These are phyloP conservation scores for Beauveria sp. DNA, from an alignment of 2,329 filamentous ascomycete genomes.

Conservation along the genomic window DNA sequence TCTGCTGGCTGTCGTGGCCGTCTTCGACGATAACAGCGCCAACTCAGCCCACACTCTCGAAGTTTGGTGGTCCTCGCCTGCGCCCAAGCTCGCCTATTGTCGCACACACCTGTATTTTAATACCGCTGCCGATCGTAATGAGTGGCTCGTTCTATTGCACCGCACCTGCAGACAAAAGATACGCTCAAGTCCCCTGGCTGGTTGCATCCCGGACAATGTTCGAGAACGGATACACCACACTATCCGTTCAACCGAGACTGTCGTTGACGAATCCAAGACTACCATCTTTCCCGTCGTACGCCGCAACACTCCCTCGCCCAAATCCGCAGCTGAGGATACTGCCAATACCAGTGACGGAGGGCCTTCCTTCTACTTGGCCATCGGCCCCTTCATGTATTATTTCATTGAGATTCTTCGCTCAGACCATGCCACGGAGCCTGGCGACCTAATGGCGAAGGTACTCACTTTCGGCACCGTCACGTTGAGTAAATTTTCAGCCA, in stretches of 20 bases:
- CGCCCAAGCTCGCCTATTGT: constrained; percentile 36
- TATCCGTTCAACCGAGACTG: constrained; percentile 37
- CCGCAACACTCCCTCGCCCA: constrained; percentile 33
- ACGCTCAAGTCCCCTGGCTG: constrained; percentile 26
- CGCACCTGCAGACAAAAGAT: constrained; percentile 31
- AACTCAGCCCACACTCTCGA: constrained; percentile 45
- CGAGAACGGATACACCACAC: constrained; percentile 38
- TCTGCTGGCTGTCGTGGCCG: constrained; percentile 42
- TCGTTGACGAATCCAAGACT: constrained; percentile 21
- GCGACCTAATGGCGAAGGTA: constrained; percentile 42
- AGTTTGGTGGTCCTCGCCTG: constrained; percentile 46
- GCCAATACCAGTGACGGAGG: constrained; percentile 40
- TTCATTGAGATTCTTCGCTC: constrained; percentile 42
- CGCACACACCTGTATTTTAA: constrained; percentile 43
- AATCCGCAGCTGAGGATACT: constrained; percentile 33
- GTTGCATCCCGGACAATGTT: constrained; percentile 38
- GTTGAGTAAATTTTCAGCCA: constrained; percentile 42
- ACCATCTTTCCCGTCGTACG: constrained; percentile 46
- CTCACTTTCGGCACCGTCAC: constrained; percentile 45
- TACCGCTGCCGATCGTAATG: constrained; percentile 40
- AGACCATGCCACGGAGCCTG: constrained; percentile 31
- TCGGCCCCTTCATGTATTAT: constrained; percentile 46
- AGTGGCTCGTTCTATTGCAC: constrained; percentile 41
- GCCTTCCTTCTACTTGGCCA: constrained; percentile 46
- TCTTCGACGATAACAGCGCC: constrained; percentile 43